Evolutionary conservation across 176 grass and related monocot species (phyloP), one percentile per base, ranked within the genome.

Genomic region (Eleusine coracana): DNA sequence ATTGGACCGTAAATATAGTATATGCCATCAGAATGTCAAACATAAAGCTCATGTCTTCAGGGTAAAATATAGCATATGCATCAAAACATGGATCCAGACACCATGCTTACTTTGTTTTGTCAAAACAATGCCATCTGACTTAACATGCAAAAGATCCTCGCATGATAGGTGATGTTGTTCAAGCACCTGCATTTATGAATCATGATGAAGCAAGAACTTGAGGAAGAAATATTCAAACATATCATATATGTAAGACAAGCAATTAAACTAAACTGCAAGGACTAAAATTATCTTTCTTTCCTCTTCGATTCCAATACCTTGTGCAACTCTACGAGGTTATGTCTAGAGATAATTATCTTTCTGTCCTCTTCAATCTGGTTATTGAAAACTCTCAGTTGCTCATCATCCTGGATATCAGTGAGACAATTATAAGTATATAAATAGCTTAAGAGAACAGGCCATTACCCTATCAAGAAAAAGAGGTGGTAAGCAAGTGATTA

Each of bases 311-410:
- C 51, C 59, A 79, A 73, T 67, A 98, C 96, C 96, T 95, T 98
- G 68, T 93, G 82, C 65, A 93, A 84, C 89, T 95, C 90, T 39
- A 88, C 80, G 67, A 95, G 92, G 76, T 91, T 95, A 69, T 88
- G 84, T 72, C 92, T 98, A 77, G 88, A 93, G 82, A 87, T 78
- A 51, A 93, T 98, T 63, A 98, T 98, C 69, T 90, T 98, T 75
- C 58, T 94, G 66, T 98, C 96, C 72, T 90, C 91, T 66, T 91
- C 87, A 76, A 98, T 95, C 49, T 95, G 90, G 84, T 85, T 98
- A 83, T 95, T 93, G 77, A 98, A 91, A 90, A 86, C 84, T 83
- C 89, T 88, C 36, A 94, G 65, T 78, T 91, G 87, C 73, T 95
- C 92, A n/a, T 93, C 96, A 80, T 98, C 91, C 96, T 95, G 82